These are phyloP conservation scores for Candida patagonica DNA, from an alignment of 805 yeast genomes.

Conservation along the genomic window DNA sequence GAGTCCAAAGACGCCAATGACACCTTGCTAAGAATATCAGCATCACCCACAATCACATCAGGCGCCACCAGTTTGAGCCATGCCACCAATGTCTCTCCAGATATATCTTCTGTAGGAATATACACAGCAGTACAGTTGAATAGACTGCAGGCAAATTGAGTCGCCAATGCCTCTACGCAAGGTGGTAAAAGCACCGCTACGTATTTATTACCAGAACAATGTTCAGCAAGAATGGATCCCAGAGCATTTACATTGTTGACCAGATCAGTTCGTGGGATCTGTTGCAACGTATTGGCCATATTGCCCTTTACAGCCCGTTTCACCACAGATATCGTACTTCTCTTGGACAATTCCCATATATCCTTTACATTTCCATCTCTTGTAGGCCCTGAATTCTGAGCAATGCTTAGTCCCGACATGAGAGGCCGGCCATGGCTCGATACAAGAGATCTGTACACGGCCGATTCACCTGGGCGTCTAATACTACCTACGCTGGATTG, in stretches of 20 bases:
- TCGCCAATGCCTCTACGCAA: conserved; percentile 7
- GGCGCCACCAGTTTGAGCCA: conserved; percentile 3
- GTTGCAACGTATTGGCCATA: not conserved
- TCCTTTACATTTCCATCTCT: conserved; percentile 73
- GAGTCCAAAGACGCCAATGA: not conserved
- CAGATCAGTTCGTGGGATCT: conserved; percentile 2
- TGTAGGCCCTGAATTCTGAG: conserved; percentile 31
- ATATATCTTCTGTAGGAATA: conserved; percentile 6
- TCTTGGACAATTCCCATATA: conserved; percentile 44
- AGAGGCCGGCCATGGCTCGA: conserved; percentile 65
- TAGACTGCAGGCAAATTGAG: conserved; percentile 9
- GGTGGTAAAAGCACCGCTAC: conserved; percentile 10
- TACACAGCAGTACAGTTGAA: conserved; percentile 8
- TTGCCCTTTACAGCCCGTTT: not conserved
- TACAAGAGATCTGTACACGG: conserved; percentile 64
- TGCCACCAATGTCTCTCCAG: conserved; percentile 2
- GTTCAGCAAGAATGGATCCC: conserved; percentile 2
- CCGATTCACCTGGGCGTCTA: conserved; percentile 59
- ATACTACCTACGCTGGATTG: conserved; percentile 63
- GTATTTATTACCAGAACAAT: not conserved
- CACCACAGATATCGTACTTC: conserved; percentile 21
- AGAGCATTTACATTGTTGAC: conserved; percentile 9
- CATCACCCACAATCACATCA: conserved; percentile 5
- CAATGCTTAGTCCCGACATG: conserved; percentile 57
- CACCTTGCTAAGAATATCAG: conserved; percentile 1